Percentiles rank a stretch among this genome's conserved stretches.
phyloP scores from a whole-genome alignment of 2,329 filamentous ascomycete species.

The Pseudogymnoascus sp. region DNA sequence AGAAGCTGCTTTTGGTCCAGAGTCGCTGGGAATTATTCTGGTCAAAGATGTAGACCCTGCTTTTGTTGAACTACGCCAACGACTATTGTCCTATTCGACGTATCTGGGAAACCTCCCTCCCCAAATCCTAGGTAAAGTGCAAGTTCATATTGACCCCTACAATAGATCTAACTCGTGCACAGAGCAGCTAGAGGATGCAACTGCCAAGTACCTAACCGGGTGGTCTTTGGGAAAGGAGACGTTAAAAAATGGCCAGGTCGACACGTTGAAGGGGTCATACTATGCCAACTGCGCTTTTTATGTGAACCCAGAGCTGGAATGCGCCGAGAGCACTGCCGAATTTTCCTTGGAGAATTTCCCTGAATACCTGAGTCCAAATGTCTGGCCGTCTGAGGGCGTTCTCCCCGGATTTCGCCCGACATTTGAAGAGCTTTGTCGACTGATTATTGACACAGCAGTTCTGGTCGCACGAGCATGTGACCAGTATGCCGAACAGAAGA shows the following conservation, averaged over 20 bases:
- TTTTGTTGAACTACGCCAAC: constrained; percentile 63
- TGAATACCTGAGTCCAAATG: constrained; percentile 82
- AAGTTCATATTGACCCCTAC: background rate
- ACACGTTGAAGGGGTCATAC: constrained; percentile 75
- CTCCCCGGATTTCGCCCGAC: constrained; percentile 68
- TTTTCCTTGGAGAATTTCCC: constrained; percentile 60
- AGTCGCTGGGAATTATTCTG: constrained; percentile 86
- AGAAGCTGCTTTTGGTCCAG: constrained; percentile 77
- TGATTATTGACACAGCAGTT: constrained; percentile 85
- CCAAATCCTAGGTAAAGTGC: constrained; percentile 56
- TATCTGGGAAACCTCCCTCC: constrained; percentile 76
- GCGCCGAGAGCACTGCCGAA: constrained; percentile 49
- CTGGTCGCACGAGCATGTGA: constrained; percentile 89
- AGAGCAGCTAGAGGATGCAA: constrained; percentile 50
- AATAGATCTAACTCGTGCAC: constrained; percentile 13
- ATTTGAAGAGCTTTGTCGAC: constrained; percentile 65
- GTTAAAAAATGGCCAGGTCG: constrained; percentile 66
- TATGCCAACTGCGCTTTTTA: constrained; percentile 80
- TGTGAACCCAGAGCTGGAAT: constrained; percentile 53
- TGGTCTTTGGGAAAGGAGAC: constrained; percentile 81
- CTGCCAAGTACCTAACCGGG: constrained; percentile 58
- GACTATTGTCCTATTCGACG: constrained; percentile 76
- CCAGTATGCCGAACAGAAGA: constrained; percentile 69
- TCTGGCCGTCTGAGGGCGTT: constrained; percentile 66
- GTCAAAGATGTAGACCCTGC: constrained; percentile 72